phyloP scores from a whole-genome alignment of 345 rosid genomes.

The Draba incana region DNA sequence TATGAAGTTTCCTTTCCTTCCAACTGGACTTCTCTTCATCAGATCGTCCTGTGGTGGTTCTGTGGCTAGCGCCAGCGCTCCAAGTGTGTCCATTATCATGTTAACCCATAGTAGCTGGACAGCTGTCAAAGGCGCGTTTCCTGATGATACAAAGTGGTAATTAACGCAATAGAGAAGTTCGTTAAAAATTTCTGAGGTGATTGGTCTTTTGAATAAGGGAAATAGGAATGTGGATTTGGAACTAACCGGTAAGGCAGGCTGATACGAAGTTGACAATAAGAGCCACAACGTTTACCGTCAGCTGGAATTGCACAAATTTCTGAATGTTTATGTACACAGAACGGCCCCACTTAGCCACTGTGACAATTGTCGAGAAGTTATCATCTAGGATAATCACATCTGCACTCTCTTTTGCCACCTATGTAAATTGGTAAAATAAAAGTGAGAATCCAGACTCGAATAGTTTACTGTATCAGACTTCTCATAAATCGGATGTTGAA shows the following conservation, averaged over 20 bases:
- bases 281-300: conserved; percentile 87
- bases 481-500: conserved; percentile 5
- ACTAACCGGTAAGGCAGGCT: conserved; percentile 84
- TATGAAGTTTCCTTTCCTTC: conserved; percentile 81
- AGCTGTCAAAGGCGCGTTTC: conserved; percentile 81
- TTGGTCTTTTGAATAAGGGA: neutral
- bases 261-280: conserved; percentile 85
- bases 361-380: conserved; percentile 77
- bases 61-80: conserved; percentile 90
- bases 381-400: conserved; percentile 88
- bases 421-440: conserved; percentile 12
- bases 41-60: conserved; percentile 78
- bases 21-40: conserved; percentile 73
- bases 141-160: conserved; percentile 39
- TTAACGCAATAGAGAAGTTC: neutral
- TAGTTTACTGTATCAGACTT: neutral
- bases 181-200: conserved; percentile 19
- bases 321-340: conserved; percentile 86
- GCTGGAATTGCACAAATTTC: conserved; percentile 91
- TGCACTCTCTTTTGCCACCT: conserved; percentile 92
- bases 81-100: conserved; percentile 89
- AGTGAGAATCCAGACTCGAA: neutral
- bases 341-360: conserved; percentile 94
- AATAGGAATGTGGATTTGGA: conserved; percentile 7
- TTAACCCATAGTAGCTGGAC: conserved; percentile 92